A percentile compares a stretch with the other conserved stretches of the same genome.
Evolutionary conservation across 2,329 filamentous ascomycete genomes (phyloP).

Genomic region (Aureobasidium mangrovei): DNA sequence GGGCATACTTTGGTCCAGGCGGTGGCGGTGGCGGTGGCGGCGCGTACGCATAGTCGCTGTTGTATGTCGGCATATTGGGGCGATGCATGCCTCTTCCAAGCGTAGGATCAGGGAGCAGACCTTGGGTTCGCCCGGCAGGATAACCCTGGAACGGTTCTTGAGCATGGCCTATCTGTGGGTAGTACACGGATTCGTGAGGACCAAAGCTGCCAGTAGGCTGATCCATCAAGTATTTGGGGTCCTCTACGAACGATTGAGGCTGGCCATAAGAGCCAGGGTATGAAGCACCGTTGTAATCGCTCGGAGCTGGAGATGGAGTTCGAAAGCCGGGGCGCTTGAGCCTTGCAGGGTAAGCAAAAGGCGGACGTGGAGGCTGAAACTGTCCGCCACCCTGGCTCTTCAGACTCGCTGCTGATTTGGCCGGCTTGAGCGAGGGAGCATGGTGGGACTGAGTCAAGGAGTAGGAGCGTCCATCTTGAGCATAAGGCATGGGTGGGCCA

Average conservation of each 20-base stretch:
- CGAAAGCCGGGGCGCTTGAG: slow-evolving; percentile 35
- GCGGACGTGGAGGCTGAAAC: slow-evolving; percentile 28
- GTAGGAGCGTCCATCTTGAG: slow-evolving; percentile 34
- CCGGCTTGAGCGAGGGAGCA: slow-evolving; percentile 9
- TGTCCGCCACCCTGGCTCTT: slow-evolving; percentile 32
- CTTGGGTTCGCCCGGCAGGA: background rate
- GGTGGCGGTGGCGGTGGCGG: background rate
- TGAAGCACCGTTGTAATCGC: slow-evolving; percentile 24
- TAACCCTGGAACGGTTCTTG: background rate
- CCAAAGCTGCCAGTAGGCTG: background rate
- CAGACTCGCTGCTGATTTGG: slow-evolving; percentile 35
- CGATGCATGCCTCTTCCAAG: slow-evolving; percentile 16
- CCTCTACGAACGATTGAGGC: background rate
- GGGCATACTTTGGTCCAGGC: background rate
- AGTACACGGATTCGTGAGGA: background rate
- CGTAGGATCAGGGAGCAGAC: background rate
- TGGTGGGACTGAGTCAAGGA: slow-evolving; percentile 32
- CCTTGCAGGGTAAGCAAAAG: slow-evolving; percentile 35
- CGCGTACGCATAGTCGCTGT: slow-evolving; percentile 21
- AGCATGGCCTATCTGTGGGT: background rate
- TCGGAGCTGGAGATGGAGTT: slow-evolving; percentile 36
- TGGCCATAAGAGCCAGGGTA: background rate
- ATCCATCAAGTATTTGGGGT: background rate
- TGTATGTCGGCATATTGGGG: slow-evolving; percentile 23
- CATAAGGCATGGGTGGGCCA: slow-evolving; percentile 13